Percentiles rank a stretch among this genome's conserved stretches.
These are phyloP conservation scores for Solanum hybrid DNA, from an alignment of 305 asterid species.

Conservation along the genomic window DNA sequence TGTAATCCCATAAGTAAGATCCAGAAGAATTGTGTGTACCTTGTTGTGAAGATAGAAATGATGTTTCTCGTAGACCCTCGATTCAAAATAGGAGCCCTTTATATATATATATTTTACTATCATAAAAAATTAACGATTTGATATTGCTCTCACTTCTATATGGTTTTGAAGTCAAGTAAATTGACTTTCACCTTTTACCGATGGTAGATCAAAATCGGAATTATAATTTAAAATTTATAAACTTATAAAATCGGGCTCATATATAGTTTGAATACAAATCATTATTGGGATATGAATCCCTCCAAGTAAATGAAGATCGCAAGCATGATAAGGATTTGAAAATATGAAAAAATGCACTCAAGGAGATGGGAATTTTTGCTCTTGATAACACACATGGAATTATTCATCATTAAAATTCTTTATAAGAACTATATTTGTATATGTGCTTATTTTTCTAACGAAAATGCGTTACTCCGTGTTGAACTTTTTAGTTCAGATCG, in stretches of 20 bases:
- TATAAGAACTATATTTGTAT: neutral
- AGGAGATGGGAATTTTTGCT: neutral
- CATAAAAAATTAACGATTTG: neutral
- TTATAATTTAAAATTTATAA: too few relatives aligned
- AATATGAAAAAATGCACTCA: neutral
- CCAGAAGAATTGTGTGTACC: accelerated
- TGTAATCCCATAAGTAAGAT: neutral
- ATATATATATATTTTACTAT: too few relatives aligned
- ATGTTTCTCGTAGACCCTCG: neutral
- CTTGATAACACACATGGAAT: neutral
- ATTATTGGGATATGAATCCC: neutral
- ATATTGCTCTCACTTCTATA: neutral
- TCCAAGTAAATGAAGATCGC: neutral
- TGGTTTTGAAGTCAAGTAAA: neutral
- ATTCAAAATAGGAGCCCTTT: neutral
- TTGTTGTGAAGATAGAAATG: neutral
- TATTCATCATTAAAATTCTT: neutral
- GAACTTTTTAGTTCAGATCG: neutral
- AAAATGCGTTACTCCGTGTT: neutral
- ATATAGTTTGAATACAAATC: neutral
- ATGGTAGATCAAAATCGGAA: neutral
- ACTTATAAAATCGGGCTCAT: neutral
- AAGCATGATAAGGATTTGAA: neutral
- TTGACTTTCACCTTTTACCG: neutral
- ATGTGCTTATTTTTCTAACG: neutral